Evolutionary conservation across 2,329 filamentous ascomycete species (phyloP).

Genomic region (Balansia obtecta): DNA sequence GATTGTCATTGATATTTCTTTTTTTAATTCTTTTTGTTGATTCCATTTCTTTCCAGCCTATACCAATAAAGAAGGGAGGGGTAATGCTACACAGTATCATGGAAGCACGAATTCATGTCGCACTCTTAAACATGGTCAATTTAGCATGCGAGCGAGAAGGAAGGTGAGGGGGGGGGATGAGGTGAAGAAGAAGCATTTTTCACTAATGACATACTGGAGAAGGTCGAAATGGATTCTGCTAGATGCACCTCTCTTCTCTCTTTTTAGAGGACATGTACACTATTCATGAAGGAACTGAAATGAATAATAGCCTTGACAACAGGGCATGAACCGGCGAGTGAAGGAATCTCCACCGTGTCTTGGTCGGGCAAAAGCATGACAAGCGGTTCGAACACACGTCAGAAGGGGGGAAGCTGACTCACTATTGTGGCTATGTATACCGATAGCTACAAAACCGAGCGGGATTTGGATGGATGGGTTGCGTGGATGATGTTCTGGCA

Average conservation of each 20-base stretch:
- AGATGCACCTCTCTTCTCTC: not conserved
- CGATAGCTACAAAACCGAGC: no score
- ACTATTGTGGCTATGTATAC: no score
- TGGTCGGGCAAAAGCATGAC: not conserved
- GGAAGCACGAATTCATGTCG: not conserved
- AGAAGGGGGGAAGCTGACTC: no score
- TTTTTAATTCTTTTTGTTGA: not conserved
- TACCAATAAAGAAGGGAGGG: conserved; percentile 2
- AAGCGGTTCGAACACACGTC: no score
- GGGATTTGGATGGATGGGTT: no score
- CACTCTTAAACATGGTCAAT: not conserved
- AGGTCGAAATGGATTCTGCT: not conserved
- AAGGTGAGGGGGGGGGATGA: not conserved
- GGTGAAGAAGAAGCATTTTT: not conserved
- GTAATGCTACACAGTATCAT: not conserved
- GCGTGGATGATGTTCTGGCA: no score
- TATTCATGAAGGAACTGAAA: conserved; percentile 3
- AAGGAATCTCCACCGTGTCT: not conserved
- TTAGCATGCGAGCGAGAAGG: not conserved
- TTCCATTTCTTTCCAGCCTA: conserved; percentile 1
- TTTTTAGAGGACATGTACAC: conserved; percentile 1
- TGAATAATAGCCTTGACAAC: not conserved
- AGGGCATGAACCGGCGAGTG: not conserved
- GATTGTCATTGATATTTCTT: not conserved
- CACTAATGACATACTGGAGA: not conserved